phyloP scores from a whole-genome alignment of 176 grass and related monocot genomes.

The Phragmites australis region DNA sequence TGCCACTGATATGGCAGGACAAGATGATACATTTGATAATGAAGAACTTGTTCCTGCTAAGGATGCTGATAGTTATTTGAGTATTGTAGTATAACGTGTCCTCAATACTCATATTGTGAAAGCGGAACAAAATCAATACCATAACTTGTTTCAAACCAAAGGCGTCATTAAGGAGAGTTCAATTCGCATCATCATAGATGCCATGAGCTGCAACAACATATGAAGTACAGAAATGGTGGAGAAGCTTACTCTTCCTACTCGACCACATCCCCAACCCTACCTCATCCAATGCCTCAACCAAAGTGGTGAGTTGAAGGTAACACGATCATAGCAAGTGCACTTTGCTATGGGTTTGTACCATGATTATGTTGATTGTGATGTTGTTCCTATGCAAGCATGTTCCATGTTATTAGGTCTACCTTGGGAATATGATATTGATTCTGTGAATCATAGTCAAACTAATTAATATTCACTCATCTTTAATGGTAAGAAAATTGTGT shows the following conservation, averaged over 20 bases:
- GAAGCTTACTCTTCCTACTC: not conserved
- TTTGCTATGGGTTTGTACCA: not conserved
- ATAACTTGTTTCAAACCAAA: slow-evolving; percentile 11
- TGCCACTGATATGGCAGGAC: not conserved
- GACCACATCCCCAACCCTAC: not conserved
- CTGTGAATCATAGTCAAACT: no score
- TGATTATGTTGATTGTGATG: slow-evolving; percentile 9
- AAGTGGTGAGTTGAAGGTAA: not conserved
- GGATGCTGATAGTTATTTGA: not conserved
- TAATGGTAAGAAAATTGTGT: no score
- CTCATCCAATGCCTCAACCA: not conserved
- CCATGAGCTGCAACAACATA: not conserved
- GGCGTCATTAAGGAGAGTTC: no score
- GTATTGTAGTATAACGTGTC: not conserved
- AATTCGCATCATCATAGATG: not conserved
- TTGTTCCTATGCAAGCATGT: no score
- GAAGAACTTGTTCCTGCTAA: no score
- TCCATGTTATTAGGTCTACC: no score
- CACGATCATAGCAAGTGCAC: not conserved
- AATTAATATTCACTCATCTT: no score
- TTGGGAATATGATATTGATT: no score
- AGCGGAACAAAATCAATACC: not conserved
- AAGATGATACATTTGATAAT: no score
- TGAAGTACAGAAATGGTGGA: not conserved
- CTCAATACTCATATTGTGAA: not conserved